These are phyloP conservation scores for Axilococcus clingmanii DNA, from an alignment of 139 green algal genomes.

Conservation along the genomic window DNA sequence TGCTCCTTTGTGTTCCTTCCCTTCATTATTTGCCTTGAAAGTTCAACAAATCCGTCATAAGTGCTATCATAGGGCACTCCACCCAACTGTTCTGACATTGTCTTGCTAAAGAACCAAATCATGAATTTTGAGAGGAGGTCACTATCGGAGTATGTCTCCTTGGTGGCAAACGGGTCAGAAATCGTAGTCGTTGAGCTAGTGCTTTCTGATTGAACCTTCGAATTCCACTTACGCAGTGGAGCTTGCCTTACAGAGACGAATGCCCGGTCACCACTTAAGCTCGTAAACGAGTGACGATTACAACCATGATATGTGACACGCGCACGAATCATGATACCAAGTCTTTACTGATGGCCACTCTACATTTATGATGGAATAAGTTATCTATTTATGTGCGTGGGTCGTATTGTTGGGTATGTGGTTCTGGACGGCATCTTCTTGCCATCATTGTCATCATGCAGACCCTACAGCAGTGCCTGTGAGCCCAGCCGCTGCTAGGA, in stretches of 20 bases:
- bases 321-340: too few species aligned
- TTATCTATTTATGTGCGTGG: too few species aligned
- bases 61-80: slow-evolving; percentile 19
- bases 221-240: too few species aligned
- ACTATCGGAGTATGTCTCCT: slow-evolving; percentile 11
- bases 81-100: slow-evolving; percentile 44
- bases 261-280: too few species aligned
- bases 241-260: too few species aligned
- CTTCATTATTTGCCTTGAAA: slow-evolving; percentile 39
- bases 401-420: too few species aligned
- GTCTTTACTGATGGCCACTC: neutral
- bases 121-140: slow-evolving; percentile 16
- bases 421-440: too few species aligned
- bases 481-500: slow-evolving; percentile 26
- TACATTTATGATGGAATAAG: neutral
- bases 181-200: neutral
- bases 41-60: slow-evolving; percentile 44
- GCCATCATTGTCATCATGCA: too few species aligned
- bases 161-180: slow-evolving; percentile 21
- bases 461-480: slow-evolving; percentile 19
- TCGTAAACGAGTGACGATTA: too few species aligned
- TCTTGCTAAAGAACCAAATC: slow-evolving; percentile 15
- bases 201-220: too few species aligned
- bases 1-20: slow-evolving; percentile 37
- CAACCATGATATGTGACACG: too few species aligned